Base-by-base conservation (phyloP, 192 early-diverging fungal genomes). In the Entomortierella lignicola region DNA sequence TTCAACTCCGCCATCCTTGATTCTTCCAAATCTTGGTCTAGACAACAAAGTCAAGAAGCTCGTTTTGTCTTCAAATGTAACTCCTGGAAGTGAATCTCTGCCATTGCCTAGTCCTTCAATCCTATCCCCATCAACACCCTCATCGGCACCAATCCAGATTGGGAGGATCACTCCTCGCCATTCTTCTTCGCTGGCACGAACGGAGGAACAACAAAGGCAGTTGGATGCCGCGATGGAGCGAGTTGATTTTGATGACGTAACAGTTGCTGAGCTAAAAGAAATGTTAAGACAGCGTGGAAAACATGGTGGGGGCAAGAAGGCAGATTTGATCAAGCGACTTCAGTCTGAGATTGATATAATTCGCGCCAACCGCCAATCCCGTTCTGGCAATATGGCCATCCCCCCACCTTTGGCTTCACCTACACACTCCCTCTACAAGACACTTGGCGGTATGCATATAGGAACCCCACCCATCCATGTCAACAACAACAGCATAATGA, bases 201-300 rank as follows among this genome's bases (percentile, higher is more conserved):
- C 74, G 2, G 87, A 85, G 51, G 84, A 87, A 26, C 85, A 86
- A 41, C 87, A 88, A 63, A 77, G 82, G 30, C 77, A 83, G 50
- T 61, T 93, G 43, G 88, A 94, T 70, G 86, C 88, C 26, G 86
- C 89, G 27, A 81, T 94, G 57, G 84, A 86, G 50, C 82, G 82
- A 7, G 85, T 89, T 25, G 85, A 93, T 41, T 92, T 93, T 70
- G 87, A 93, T 27, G 92, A 93, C 74, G 87, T 93, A 23, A 93
- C 92, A 0, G 92, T 93, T 0, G 80, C 84, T 11, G 92, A 93
- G 71, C 79, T 93, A 27, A 93, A 93, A 61, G 91, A 93, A 48
- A 87, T 92, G 84, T 69, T 93, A 21, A 56, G 89, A 26, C 84
- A 89, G 63, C 85, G 92, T 37, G 87, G 89, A 2, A 87, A 91